Evolutionary conservation across 805 yeast species (phyloP), one percentile per base, ranked within the genome.

Genomic region (Schizosaccharomyces osmophilus): DNA sequence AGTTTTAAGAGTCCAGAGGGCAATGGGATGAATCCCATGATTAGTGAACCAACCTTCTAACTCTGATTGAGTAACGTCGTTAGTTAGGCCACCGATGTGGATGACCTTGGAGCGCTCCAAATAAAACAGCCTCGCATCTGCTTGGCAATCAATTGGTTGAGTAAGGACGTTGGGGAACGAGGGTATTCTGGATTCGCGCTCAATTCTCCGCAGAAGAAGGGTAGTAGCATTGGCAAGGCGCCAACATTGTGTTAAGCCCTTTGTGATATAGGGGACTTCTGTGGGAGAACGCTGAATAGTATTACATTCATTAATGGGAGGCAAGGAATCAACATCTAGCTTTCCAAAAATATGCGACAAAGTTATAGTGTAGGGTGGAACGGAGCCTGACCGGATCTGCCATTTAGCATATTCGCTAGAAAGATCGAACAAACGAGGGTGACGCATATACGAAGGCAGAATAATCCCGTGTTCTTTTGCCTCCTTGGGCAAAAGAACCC

Each of bases 11-110:
- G 93, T 82, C 95, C 96, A 87, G 69, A 87, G 86, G 13, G 95
- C 93, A 60, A 85, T 78, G 1, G 95, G 95, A 60, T 89, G 77
- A 1, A 87, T 84, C 2, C 95, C 95, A 69, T 79, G 83, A 69
- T 85, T 93, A 3, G 87, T 81, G 69, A 87, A 88, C 95, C 96
- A 89, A 41, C 84, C 77, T 73, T 88, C 96, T 59, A 88, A 75
- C 71, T 89, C 96, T 61, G 87, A 78, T 71, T 89, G 96, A 0
- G 95, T 89, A 5, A 90, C 85, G 67, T 88, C 96, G 31, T 75
- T 75, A 1, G 95, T 89, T 65, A 89, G 73, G 70, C 87, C 87
- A n/a, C 84, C 77, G 71, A 88, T 73, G 69, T 82, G 86, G 61
- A 88, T 70, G n/a, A 87, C 85, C 67, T 82, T 82, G 2, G 95